Conservation (phyloP, 2,329 filamentous ascomycete species). For the Neofusicoccum kwambonambiense region DNA sequence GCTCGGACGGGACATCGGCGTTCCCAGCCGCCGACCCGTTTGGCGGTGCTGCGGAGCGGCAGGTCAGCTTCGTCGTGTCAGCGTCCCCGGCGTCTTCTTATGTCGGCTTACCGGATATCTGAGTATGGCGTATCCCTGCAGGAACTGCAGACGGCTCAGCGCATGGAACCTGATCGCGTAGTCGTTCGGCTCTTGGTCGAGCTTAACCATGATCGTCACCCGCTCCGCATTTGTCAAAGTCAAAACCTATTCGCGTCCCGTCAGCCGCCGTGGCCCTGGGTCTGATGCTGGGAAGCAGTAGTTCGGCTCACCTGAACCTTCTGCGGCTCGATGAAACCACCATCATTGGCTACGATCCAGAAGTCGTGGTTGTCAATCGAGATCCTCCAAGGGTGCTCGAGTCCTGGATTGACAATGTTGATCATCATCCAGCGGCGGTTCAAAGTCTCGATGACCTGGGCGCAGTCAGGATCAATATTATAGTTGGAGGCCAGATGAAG, state of each 20-base stretch:
- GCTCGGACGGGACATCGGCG: conserved; percentile 19
- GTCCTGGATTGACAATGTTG: conserved; percentile 22
- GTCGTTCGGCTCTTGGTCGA: conserved; percentile 20
- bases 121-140: conserved; percentile 22
- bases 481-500: neutral
- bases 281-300: neutral
- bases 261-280: neutral
- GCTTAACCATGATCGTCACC: conserved; percentile 21
- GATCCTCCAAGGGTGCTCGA: conserved; percentile 22
- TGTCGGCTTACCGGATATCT: conserved; percentile 18
- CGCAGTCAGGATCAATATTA: neutral
- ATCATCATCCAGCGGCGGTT: conserved; percentile 22
- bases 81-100: no score
- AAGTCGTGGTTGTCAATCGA: conserved; percentile 23
- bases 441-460: conserved; percentile 20
- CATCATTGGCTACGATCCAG: conserved; percentile 23
- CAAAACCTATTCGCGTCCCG: conserved; percentile 10
- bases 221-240: conserved; percentile 21
- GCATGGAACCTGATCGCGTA: conserved; percentile 23
- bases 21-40: conserved; percentile 12
- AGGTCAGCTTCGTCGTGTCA: neutral
- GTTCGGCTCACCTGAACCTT: conserved; percentile 8
- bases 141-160: conserved; percentile 21
- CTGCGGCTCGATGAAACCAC: conserved; percentile 22
- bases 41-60: conserved; percentile 13